A percentile compares a stretch with the other conserved stretches of the same genome.
phyloP scores from a whole-genome alignment of 139 green algal species.

The Micractinium sp. region DNA sequence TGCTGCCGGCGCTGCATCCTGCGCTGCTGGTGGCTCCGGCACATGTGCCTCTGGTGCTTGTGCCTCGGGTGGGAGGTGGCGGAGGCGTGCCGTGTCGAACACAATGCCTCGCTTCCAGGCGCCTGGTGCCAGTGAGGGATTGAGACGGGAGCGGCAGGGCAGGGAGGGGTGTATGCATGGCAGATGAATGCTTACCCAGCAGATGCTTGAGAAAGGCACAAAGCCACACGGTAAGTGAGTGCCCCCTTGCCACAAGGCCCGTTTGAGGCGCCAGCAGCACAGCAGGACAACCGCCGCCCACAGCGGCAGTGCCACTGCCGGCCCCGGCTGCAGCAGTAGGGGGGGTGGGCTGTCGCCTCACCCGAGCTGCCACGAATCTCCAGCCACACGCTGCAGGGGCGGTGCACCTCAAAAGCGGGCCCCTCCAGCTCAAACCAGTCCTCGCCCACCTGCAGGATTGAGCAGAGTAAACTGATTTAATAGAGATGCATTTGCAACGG shows the following conservation, averaged over 20 bases:
- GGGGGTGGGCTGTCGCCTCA: neutral
- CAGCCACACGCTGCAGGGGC: neutral
- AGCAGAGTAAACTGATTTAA: neutral
- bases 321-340: no score
- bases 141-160: neutral
- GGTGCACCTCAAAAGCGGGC: neutral
- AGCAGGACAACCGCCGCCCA: neutral
- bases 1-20: no score
- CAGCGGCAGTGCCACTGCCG: neutral
- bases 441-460: neutral
- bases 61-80: neutral
- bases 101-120: neutral
- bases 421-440: slow-evolving; percentile 1
- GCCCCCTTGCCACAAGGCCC: no score
- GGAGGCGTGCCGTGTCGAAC: slow-evolving; percentile 4
- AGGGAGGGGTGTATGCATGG: neutral
- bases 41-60: no score
- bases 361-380: neutral
- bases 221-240: no score
- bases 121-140: neutral
- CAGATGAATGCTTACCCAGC: no score
- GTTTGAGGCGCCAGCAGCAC: neutral
- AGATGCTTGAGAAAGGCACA: neutral
- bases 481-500: no score
- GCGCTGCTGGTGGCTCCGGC: neutral